Evolutionary conservation across 176 grass and related monocot species (phyloP), one percentile per base, ranked within the genome.

Genomic region (Melocanna baccifera): DNA sequence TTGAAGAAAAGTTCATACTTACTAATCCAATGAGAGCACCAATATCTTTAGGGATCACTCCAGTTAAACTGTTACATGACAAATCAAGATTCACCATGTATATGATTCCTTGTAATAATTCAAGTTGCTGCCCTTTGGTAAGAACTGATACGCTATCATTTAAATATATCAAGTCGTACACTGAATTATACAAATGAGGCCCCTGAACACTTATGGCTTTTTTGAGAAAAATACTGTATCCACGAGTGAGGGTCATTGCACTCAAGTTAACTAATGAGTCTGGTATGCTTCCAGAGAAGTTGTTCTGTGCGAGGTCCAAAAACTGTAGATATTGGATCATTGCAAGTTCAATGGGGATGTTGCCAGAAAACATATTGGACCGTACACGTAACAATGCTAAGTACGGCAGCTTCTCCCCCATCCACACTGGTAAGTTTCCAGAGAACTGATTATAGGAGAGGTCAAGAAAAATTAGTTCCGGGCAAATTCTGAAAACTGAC

Each of bases 1-100:
- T 94, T 37, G 57, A 62, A 9, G 76, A 91, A 58, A 91, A 82
- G 43, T 86, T 91, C 56, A 91, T 75, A 41, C 53, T 46, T 62
- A 32, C 69, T 45, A 91, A 63, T 73, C 62, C 82, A 15, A 28
- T 8, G 39, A 91, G 64, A 66, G 62, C 9, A 32, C 36, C 47
- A 22, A 88, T 81, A 14, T 22, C 79, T 57, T 1, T 13, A 37
- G 90, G 86, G 55, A 91, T 88, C 25, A 3, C 46, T 45, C 90
- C 82, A 1, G 71, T 70, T 39, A 88, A 79, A 20, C 18, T 63
- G 22, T 91, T 88, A 0, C 47, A 69, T 28, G 85, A 91, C 7
- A 91, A 63, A 64, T 88, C 81, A 0, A 91, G 52, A 46, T 57
- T 47, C 69, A 46, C 42, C 61, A 59, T 39, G 3, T 16, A 2